phyloP scores from a whole-genome alignment of 139 green algal species.

The Deuterostichococcus epilithicus region DNA sequence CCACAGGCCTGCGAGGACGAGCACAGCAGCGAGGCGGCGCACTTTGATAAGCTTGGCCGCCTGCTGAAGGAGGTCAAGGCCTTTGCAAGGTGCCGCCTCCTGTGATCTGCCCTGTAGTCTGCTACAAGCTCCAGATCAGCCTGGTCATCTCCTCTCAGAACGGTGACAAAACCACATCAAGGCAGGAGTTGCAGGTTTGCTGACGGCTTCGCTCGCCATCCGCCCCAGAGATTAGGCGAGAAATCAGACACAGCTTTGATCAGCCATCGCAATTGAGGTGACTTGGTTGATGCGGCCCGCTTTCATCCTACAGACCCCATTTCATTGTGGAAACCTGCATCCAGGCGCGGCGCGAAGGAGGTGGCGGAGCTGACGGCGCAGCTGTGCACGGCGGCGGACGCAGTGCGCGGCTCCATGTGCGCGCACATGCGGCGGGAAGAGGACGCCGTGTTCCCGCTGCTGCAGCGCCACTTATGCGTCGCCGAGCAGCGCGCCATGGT shows the following conservation, averaged over 20 bases:
- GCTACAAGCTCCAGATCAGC: too few relatives aligned
- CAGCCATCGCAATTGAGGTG: too few relatives aligned
- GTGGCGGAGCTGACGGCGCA: slow-evolving; percentile 55
- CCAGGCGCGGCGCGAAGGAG: slow-evolving; percentile 51
- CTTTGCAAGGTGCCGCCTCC: slow-evolving; percentile 41
- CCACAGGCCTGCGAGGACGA: slow-evolving; percentile 55
- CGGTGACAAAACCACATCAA: too few relatives aligned
- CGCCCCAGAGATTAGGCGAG: too few relatives aligned
- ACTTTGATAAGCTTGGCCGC: slow-evolving; percentile 73
- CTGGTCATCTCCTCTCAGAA: too few relatives aligned
- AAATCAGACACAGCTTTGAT: too few relatives aligned
- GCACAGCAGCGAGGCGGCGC: slow-evolving; percentile 56
- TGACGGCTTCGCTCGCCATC: too few relatives aligned
- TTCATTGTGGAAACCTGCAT: neutral
- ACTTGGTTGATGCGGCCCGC: too few relatives aligned
- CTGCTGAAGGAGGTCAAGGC: slow-evolving; percentile 73
- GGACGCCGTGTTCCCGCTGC: slow-evolving; percentile 74
- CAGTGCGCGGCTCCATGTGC: slow-evolving; percentile 39
- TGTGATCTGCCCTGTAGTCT: too few relatives aligned
- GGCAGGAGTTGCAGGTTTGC: too few relatives aligned
- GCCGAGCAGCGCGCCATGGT: slow-evolving; percentile 84
- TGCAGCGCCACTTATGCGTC: slow-evolving; percentile 51
- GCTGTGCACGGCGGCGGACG: slow-evolving; percentile 50
- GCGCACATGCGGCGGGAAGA: slow-evolving; percentile 74
- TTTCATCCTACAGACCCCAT: too few relatives aligned